Evolutionary conservation across 345 rosid genomes (phyloP).

Genomic region (Adansonia digitata): DNA sequence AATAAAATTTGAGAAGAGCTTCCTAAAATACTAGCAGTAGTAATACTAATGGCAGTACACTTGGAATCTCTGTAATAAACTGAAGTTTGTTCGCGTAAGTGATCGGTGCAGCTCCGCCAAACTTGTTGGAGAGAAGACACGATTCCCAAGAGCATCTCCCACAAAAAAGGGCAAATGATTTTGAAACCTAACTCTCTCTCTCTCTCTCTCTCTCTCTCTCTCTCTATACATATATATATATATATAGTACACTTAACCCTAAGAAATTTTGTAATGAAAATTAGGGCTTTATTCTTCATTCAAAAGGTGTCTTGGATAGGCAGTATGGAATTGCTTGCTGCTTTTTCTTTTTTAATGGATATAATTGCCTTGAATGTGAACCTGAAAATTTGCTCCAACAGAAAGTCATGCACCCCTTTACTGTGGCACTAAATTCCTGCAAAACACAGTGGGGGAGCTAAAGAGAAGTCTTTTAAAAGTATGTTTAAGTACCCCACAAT

Average conservation of each 20-base stretch:
- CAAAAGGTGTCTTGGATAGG: conserved; percentile 54
- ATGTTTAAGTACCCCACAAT: conserved; percentile 20
- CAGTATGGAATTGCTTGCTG: conserved; percentile 63
- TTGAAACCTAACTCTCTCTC: conserved; percentile 1
- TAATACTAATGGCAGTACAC: background rate
- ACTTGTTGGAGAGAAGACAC: background rate
- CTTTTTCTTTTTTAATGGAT: conserved; percentile 67
- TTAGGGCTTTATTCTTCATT: conserved; percentile 13
- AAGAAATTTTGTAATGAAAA: background rate
- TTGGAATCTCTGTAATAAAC: background rate
- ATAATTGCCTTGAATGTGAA: conserved; percentile 52
- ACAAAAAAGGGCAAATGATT: background rate
- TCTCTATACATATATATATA: too few relatives aligned
- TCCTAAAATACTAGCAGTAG: background rate
- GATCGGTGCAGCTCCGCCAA: background rate
- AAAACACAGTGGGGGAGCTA: conserved; percentile 16
- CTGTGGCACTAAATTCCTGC: conserved; percentile 24
- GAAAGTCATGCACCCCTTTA: conserved; percentile 30
- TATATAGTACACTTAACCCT: background rate
- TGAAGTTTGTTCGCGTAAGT: background rate
- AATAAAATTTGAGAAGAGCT: background rate
- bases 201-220: too few relatives aligned
- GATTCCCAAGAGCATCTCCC: conserved; percentile 7
- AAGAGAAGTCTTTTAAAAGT: background rate
- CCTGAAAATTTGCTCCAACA: conserved; percentile 41